These are phyloP conservation scores for Osmanthus fragrans DNA, from an alignment of 257 asterid species.

Conservation along the genomic window DNA sequence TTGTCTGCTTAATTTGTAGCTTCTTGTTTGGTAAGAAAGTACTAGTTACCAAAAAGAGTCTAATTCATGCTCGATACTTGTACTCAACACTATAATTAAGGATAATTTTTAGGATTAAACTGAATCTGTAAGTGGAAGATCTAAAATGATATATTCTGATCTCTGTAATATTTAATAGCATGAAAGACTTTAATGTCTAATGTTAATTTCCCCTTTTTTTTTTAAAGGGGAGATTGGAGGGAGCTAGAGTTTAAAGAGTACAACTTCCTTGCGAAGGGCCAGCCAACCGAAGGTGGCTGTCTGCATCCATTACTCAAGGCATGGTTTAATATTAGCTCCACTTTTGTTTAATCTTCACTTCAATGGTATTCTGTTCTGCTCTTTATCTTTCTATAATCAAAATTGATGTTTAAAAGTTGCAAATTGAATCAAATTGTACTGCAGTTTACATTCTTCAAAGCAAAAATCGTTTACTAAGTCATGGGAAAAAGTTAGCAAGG, in stretches of 20 bases:
- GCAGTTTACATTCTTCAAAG: not conserved
- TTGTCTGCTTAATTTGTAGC: not conserved
- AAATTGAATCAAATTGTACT: conserved; percentile 1
- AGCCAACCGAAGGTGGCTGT: conserved; percentile 92
- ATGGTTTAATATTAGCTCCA: conserved; percentile 25
- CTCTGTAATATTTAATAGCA: not conserved
- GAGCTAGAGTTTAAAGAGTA: conserved; percentile 88
- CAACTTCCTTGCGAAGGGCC: conserved; percentile 96
- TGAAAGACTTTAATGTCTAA: not conserved
- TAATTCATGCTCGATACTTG: not conserved
- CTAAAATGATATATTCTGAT: not conserved
- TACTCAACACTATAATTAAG: not conserved
- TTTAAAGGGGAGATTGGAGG: conserved; percentile 90
- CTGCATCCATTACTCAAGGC: conserved; percentile 95
- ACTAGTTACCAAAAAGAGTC: not conserved
- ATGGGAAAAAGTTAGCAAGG: conserved; percentile 9
- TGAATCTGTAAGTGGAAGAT: not conserved
- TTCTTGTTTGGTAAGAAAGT: not conserved
- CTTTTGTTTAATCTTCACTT: conserved; percentile 16
- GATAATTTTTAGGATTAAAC: not conserved
- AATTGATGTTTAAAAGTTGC: not conserved
- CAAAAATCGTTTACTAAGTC: not conserved
- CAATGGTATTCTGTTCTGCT: not conserved
- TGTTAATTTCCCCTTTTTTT: conserved; percentile 9
- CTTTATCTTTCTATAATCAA: not conserved